Conservation (phyloP, 352 stramenopile species). For the Phytophthora macrochlamydospora region DNA sequence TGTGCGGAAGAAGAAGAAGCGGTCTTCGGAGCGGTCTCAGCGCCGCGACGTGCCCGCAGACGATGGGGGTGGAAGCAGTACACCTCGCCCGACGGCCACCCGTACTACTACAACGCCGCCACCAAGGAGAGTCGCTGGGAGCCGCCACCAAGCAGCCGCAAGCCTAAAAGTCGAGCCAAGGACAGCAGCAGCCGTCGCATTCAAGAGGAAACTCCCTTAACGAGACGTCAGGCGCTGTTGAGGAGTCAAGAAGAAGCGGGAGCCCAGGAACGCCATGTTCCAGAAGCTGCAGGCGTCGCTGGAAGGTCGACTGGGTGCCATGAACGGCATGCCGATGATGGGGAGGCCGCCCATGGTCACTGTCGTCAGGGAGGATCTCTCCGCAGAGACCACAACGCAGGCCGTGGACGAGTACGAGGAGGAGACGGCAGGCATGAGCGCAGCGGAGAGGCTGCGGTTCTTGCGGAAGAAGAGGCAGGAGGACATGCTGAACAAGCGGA, state of each 20-base stretch:
- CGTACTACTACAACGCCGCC: slow-evolving; percentile 71
- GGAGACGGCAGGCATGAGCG: slow-evolving; percentile 65
- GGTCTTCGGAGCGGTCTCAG: slow-evolving; percentile 14
- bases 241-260: slow-evolving; percentile 18
- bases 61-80: slow-evolving; percentile 51
- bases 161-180: slow-evolving; percentile 11
- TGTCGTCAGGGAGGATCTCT: slow-evolving; percentile 21
- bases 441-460: slow-evolving; percentile 65
- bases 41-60: slow-evolving; percentile 12
- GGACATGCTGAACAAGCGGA: slow-evolving; percentile 52
- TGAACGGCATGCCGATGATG: slow-evolving; percentile 22
- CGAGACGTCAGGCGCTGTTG: slow-evolving; percentile 9
- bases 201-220: background rate
- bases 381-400: slow-evolving; percentile 7
- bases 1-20: slow-evolving; percentile 28
- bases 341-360: slow-evolving; percentile 36
- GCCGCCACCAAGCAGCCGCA: slow-evolving; percentile 28
- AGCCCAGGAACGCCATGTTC: slow-evolving; percentile 44
- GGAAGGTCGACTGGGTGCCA: slow-evolving; percentile 37
- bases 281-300: slow-evolving; percentile 65
- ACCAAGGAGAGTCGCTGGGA: slow-evolving; percentile 75
- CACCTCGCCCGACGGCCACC: slow-evolving; percentile 59
- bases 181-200: slow-evolving; percentile 10
- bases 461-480: slow-evolving; percentile 68
- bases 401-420: slow-evolving; percentile 52